phyloP scores from a whole-genome alignment of 495 filamentous ascomycete genomes.

The Hypomontagnella submonticulosa region DNA sequence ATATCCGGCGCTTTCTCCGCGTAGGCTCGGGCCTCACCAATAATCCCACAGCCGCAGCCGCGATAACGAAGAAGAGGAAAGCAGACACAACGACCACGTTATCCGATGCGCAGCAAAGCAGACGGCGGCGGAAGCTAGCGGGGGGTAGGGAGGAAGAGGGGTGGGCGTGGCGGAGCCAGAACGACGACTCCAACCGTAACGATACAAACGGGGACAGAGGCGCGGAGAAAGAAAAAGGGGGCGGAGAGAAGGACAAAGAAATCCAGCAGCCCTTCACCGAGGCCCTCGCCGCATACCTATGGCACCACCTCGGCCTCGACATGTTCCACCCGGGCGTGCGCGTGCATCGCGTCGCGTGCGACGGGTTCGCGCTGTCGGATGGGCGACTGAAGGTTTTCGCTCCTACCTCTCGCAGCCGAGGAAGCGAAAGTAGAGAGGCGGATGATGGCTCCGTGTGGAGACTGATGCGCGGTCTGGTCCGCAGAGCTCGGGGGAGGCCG shows the following conservation, averaged over 20 bases:
- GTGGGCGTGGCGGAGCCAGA: slow-evolving; percentile 55
- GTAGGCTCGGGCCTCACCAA: slow-evolving; percentile 15
- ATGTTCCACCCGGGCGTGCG: slow-evolving; percentile 59
- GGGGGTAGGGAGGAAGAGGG: slow-evolving; percentile 56
- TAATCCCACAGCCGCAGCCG: background rate
- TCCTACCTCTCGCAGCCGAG: slow-evolving; percentile 6
- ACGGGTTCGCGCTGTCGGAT: slow-evolving; percentile 58
- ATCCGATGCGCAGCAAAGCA: slow-evolving; percentile 44
- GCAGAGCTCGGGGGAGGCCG: slow-evolving; percentile 25
- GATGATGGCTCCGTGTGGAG: slow-evolving; percentile 26
- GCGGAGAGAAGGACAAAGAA: background rate
- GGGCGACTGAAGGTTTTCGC: slow-evolving; percentile 57
- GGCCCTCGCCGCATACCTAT: slow-evolving; percentile 54
- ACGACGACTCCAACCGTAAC: slow-evolving; percentile 3
- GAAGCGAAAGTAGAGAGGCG: too few relatives aligned
- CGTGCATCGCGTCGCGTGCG: slow-evolving; percentile 56
- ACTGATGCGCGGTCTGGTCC: slow-evolving; percentile 32
- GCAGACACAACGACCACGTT: slow-evolving; percentile 21
- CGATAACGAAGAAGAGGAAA: slow-evolving; percentile 19
- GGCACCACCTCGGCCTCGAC: slow-evolving; percentile 54
- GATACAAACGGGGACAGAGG: slow-evolving; percentile 3
- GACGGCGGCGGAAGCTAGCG: slow-evolving; percentile 51
- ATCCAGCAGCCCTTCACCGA: slow-evolving; percentile 54
- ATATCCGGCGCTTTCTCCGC: slow-evolving; percentile 49
- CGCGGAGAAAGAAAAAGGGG: background rate